phyloP scores from a whole-genome alignment of 148 eudicot genomes.

The Persicaria maculosa region DNA sequence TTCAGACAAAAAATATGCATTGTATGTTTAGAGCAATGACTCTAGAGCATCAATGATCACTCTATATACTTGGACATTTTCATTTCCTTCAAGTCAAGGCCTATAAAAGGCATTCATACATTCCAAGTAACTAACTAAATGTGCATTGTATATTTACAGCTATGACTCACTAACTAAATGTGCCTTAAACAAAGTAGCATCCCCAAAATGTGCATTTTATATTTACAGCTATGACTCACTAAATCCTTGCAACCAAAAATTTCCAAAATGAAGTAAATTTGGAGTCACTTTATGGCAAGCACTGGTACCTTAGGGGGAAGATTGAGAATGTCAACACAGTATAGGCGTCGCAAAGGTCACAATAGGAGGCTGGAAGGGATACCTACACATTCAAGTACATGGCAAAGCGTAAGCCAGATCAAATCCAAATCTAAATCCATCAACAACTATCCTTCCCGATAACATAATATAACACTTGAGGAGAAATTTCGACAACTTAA shows the following conservation, averaged over 20 bases:
- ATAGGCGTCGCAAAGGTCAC: conserved; percentile 54
- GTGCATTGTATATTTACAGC: too few relatives aligned
- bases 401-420: not conserved
- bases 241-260: too few relatives aligned
- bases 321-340: conserved; percentile 54
- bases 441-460: not conserved
- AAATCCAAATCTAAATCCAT: not conserved
- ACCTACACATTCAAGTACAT: conserved; percentile 22
- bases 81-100: too few relatives aligned
- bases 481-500: not conserved
- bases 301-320: conserved; percentile 55
- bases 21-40: too few relatives aligned
- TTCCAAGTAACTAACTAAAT: not conserved
- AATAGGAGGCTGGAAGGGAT: conserved; percentile 60
- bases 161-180: too few relatives aligned
- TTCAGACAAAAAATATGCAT: too few relatives aligned
- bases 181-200: not conserved
- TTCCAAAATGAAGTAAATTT: too few relatives aligned
- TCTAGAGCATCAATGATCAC: too few relatives aligned
- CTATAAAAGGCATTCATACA: too few relatives aligned
- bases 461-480: not conserved
- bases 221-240: not conserved
- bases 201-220: not conserved
- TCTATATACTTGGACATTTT: too few relatives aligned
- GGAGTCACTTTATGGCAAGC: too few relatives aligned